Evolutionary conservation across 2,329 filamentous ascomycete genomes (phyloP), one percentile per base, ranked within the genome.

Genomic region (Clathrospora elynae): DNA sequence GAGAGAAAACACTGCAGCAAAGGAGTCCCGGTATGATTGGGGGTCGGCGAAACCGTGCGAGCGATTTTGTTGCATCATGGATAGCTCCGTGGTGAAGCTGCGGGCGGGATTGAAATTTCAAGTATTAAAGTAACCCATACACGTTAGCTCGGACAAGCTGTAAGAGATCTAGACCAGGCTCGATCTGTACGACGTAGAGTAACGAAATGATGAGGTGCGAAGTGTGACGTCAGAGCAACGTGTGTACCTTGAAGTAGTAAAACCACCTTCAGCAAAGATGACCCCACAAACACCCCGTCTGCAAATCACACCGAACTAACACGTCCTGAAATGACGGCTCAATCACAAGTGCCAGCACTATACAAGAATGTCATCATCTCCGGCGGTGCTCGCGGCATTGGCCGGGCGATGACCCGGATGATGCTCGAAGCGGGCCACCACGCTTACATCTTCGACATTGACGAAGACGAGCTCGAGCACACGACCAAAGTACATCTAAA

Each of bases 331-430:
- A 49, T 49, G 46, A 29, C 28, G 28, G 34, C 26, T 11, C 41
- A 38, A 46, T 14, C 42, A 32, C 39, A 28, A 24, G 41, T 26
- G 9, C 42, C 42, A 3, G 33, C 42, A 10, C 32, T 49, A 20
- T 59, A 62, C 12, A 67, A 61, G 35, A 67, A 70, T 20, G 59
- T 71, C 37, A 55, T 74, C 52, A 65, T 74, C 25, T 70, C 65
- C 20, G 75, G 74, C 16, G 74, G 70, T 17, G 74, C 73, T 4
- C 69, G 70, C 29, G 76, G 75, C n/a, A 77, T 79, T 44, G 75
- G 77, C 10, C 67, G 76, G 35, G 71, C 68, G 19, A 55, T 77
- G 22, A 69, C 70, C n/a, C 71, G 75, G 16, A 73, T 76, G 46
- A 71, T 74, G 38, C 73, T 74, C 29, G 61, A 71, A 51, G 61